Conservation (phyloP, 2,329 filamentous ascomycete genomes). For the Escovopsis weberi region DNA sequence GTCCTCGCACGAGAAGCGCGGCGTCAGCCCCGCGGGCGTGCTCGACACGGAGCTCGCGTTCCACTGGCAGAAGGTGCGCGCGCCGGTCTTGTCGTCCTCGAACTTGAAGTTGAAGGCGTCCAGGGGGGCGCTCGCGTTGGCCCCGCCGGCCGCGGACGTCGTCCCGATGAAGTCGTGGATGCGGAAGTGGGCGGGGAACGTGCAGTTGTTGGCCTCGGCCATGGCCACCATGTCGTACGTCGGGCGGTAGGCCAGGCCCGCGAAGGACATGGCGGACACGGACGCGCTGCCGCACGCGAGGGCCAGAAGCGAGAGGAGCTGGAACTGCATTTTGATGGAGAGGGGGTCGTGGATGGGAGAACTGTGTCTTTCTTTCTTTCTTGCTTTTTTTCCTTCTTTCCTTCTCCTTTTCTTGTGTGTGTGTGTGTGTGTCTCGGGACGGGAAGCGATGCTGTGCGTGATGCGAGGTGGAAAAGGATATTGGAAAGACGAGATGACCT, state of each 20-base stretch:
- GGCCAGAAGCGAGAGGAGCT: background rate
- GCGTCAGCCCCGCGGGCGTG: conserved; percentile 14
- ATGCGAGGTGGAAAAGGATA: no score
- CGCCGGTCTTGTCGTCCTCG: conserved; percentile 23
- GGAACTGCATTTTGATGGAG: background rate
- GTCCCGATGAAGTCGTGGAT: conserved; percentile 23
- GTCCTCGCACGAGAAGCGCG: conserved; percentile 30
- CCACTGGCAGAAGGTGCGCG: conserved; percentile 27
- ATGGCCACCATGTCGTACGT: conserved; percentile 12
- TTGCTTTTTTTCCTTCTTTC: no score
- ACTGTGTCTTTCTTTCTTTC: no score
- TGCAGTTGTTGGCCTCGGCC: conserved; percentile 17
- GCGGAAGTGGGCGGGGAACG: conserved; percentile 23
- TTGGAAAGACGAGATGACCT: no score
- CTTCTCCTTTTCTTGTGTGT: no score
- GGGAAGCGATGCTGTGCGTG: no score
- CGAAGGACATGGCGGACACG: conserved; percentile 5
- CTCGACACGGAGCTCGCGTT: conserved; percentile 27
- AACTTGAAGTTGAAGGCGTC: conserved; percentile 25
- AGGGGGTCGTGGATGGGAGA: no score
- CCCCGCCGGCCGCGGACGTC: conserved; percentile 18
- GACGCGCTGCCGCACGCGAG: background rate
- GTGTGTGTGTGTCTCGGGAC: no score
- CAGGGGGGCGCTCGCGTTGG: conserved; percentile 9
- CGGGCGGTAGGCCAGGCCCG: conserved; percentile 12